Conservation (phyloP, 805 yeast species). For the Komagataella ulmi region DNA sequence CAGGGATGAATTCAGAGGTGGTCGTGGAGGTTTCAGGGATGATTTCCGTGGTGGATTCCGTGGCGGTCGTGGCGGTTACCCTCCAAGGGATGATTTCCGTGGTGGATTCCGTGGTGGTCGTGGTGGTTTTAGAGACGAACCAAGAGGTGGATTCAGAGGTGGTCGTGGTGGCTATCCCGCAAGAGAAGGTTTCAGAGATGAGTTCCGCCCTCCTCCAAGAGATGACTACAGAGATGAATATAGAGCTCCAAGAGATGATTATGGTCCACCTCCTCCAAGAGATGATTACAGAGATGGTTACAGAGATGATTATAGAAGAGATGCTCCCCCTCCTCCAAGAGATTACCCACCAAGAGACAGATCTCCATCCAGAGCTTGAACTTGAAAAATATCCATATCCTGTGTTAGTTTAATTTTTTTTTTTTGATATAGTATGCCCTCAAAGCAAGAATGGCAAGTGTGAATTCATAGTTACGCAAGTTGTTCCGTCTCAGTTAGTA, state of each 20-base stretch:
- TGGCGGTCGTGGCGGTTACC: slow-evolving; percentile 12
- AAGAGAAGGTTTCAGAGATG: slow-evolving; percentile 13
- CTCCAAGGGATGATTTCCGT: slow-evolving; percentile 10
- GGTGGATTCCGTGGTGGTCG: slow-evolving; percentile 10
- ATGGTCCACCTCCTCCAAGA: slow-evolving; percentile 9
- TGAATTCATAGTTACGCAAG: neutral
- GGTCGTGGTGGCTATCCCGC: slow-evolving; percentile 17
- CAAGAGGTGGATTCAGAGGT: slow-evolving; percentile 26
- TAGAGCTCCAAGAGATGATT: slow-evolving; percentile 16
- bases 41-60: slow-evolving; percentile 19
- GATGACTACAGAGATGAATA: slow-evolving; percentile 7
- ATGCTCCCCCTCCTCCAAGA: slow-evolving; percentile 12
- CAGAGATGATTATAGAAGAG: slow-evolving; percentile 11
- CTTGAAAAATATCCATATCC: neutral
- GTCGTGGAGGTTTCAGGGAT: slow-evolving; percentile 12
- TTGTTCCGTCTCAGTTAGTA: neutral
- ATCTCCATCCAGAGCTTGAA: slow-evolving; percentile 62
- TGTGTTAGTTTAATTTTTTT: neutral
- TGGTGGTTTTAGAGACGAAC: slow-evolving; percentile 22
- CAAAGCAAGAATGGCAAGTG: neutral
- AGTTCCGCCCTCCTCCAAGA: slow-evolving; percentile 9
- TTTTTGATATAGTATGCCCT: neutral
- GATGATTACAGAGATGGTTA: slow-evolving; percentile 3
- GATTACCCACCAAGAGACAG: slow-evolving; percentile 47
- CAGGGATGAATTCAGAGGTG: slow-evolving; percentile 17